These are phyloP conservation scores for Wickerhamiella parazyma DNA, from an alignment of 805 yeast species.

Conservation along the genomic window DNA sequence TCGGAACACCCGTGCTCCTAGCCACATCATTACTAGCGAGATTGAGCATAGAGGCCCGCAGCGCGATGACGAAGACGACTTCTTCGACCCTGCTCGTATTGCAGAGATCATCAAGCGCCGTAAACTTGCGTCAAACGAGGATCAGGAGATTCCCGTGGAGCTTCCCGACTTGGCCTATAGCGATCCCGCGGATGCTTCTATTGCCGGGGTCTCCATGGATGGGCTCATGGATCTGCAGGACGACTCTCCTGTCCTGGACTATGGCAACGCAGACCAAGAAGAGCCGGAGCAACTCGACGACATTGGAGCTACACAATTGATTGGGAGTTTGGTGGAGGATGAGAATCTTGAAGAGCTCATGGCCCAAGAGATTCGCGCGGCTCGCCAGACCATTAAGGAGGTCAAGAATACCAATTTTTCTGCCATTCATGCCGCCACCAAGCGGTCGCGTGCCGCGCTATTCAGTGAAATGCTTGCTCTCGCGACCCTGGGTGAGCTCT, in stretches of 20 bases:
- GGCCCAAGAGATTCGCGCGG: conserved; percentile 8
- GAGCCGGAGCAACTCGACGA: background rate
- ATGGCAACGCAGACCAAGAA: background rate
- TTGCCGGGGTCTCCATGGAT: conserved; percentile 7
- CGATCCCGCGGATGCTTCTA: conserved; percentile 2
- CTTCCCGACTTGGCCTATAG: conserved; percentile 4
- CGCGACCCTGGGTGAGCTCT: conserved; percentile 3
- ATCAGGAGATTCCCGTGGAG: conserved; percentile 2
- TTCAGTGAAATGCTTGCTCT: conserved; percentile 3
- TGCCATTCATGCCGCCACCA: background rate
- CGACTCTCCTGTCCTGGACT: background rate
- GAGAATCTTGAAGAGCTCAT: conserved; percentile 6
- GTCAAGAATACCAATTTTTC: background rate
- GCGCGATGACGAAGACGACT: background rate
- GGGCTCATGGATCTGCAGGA: background rate
- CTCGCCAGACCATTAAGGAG: background rate
- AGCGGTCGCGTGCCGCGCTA: conserved; percentile 5
- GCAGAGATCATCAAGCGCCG: conserved; percentile 6
- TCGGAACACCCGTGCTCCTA: conserved; percentile 1
- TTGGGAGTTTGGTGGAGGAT: conserved; percentile 1
- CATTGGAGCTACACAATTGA: background rate
- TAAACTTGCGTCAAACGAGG: background rate
- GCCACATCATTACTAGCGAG: background rate
- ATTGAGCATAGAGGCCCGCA: background rate
- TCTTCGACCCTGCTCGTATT: conserved; percentile 5